A percentile compares a stretch with the other conserved stretches of the same genome.
phyloP scores from a whole-genome alignment of 305 asterid genomes.

The Fraxinus xanthoxyloides region DNA sequence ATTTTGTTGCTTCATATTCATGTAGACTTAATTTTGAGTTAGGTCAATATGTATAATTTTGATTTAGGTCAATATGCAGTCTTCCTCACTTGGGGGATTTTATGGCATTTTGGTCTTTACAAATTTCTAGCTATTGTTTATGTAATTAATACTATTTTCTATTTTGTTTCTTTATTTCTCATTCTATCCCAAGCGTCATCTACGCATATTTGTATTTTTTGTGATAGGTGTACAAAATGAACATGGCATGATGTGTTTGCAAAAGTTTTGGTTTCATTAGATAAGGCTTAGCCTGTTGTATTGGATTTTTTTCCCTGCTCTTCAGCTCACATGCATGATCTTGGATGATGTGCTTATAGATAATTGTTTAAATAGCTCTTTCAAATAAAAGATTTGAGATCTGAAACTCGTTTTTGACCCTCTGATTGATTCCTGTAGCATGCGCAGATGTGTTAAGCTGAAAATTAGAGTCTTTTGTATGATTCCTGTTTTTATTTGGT shows the following conservation, averaged over 20 bases:
- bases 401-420: not conserved
- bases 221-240: not conserved
- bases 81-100: not conserved
- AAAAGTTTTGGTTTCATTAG: not conserved
- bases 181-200: not conserved
- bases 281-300: not conserved
- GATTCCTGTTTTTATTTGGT: conserved; percentile 3
- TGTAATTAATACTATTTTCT: not conserved
- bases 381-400: not conserved
- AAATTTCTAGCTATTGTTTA: not conserved
- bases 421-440: not conserved
- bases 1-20: not conserved
- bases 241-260: not conserved
- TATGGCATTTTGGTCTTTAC: conserved; percentile 3
- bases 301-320: not conserved
- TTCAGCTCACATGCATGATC: not conserved
- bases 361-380: not conserved
- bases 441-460: not conserved
- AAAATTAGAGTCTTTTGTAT: not conserved
- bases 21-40: not conserved
- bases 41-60: not conserved
- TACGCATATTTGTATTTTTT: not conserved
- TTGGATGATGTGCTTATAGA: not conserved
- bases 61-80: not conserved
- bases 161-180: not conserved